These are phyloP conservation scores for Cotoneaster glaucophyllus DNA, from an alignment of 306 rosid species.

Conservation along the genomic window DNA sequence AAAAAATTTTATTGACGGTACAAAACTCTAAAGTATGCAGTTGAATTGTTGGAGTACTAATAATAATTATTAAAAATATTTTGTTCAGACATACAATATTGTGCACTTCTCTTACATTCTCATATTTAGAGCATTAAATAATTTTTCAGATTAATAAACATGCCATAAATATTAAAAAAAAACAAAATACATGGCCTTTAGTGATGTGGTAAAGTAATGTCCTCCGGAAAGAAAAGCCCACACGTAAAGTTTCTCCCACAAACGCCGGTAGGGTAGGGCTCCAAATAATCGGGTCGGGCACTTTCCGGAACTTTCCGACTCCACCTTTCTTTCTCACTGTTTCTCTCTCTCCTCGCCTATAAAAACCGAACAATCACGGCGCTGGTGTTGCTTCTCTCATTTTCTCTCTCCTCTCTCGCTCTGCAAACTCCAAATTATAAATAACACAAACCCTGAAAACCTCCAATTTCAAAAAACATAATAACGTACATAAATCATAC, in stretches of 20 bases:
- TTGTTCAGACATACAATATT: too few species aligned
- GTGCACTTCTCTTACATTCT: too few species aligned
- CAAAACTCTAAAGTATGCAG: too few species aligned
- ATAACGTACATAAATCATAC: neutral
- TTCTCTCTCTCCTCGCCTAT: neutral
- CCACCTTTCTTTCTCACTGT: slow-evolving; percentile 1
- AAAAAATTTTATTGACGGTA: too few species aligned
- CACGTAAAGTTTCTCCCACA: too few species aligned
- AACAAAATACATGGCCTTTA: too few species aligned
- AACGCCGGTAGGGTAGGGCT: slow-evolving; percentile 27
- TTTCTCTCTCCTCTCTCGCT: neutral
- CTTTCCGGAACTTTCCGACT: slow-evolving; percentile 19
- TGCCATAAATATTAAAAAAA: neutral
- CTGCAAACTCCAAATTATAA: slow-evolving; percentile 11
- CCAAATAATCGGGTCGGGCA: slow-evolving; percentile 24
- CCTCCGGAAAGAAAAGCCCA: neutral
- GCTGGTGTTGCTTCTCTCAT: neutral
- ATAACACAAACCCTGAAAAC: neutral
- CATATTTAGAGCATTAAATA: neutral
- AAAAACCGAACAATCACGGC: slow-evolving; percentile 9
- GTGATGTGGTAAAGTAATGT: neutral
- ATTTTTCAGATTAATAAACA: neutral
- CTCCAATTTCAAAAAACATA: neutral
- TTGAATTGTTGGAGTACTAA: too few species aligned
- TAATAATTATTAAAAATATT: too few species aligned